A percentile compares a stretch with the other conserved stretches of the same genome.
phyloP scores from a whole-genome alignment of 1,284 basidiomycete species.

The Laetiporus sulphureus region DNA sequence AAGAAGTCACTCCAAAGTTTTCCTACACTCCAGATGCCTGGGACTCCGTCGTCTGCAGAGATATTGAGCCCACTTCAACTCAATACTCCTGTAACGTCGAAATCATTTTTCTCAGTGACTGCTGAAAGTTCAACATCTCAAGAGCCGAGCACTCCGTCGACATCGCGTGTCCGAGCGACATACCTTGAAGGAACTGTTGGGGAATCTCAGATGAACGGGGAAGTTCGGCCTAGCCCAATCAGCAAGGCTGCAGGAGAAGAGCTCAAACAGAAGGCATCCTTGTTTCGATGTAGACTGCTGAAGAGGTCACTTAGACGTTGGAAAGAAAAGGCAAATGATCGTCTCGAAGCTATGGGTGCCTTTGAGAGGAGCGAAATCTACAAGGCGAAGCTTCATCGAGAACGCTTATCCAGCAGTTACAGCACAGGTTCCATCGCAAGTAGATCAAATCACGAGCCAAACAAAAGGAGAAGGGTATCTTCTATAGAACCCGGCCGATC shows the following conservation, averaged over 20 bases:
- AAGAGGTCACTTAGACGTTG: slow-evolving; percentile 35
- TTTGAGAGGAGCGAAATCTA: slow-evolving; percentile 53
- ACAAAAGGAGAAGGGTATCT: slow-evolving; percentile 21
- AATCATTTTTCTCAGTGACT: slow-evolving; percentile 4
- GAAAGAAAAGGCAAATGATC: slow-evolving; percentile 36
- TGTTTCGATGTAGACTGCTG: slow-evolving; percentile 21
- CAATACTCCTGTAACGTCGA: slow-evolving; percentile 12
- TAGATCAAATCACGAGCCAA: slow-evolving; percentile 9
- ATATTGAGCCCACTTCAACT: slow-evolving; percentile 29
- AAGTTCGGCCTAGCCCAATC: no score
- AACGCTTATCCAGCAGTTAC: slow-evolving; percentile 29
- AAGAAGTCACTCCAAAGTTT: slow-evolving; percentile 24
- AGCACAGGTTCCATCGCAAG: slow-evolving; percentile 10
- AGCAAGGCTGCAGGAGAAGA: slow-evolving; percentile 22
- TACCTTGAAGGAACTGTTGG: no score
- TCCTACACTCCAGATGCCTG: slow-evolving; percentile 21
- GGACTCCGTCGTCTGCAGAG: slow-evolving; percentile 14
- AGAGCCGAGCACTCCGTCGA: slow-evolving; percentile 7
- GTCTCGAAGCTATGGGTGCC: slow-evolving; percentile 52
- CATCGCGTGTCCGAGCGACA: no score
- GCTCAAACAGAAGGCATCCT: slow-evolving; percentile 8
- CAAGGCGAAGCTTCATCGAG: slow-evolving; percentile 39
- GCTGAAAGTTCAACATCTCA: slow-evolving; percentile 12
- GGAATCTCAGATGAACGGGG: no score
- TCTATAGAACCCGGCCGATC: slow-evolving; percentile 21